These are phyloP conservation scores for Rhytidiadelphus loreus DNA, from an alignment of 225 moss, liverwort and hornwort genomes.

Conservation along the genomic window DNA sequence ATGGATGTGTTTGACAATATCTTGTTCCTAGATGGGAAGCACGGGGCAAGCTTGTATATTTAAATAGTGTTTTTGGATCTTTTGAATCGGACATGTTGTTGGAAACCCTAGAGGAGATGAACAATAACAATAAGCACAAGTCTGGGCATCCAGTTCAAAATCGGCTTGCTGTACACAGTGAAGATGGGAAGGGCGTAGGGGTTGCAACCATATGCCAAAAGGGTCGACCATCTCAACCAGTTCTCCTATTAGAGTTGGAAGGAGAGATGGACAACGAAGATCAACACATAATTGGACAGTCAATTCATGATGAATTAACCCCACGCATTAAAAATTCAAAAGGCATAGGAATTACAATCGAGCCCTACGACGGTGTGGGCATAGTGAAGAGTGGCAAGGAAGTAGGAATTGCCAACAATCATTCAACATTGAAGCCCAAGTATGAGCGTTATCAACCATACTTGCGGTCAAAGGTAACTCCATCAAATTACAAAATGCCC, in stretches of 20 bases:
- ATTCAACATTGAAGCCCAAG: neutral
- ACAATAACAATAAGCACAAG: neutral
- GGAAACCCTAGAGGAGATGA: neutral
- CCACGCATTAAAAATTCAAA: neutral
- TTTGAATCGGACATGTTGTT: neutral
- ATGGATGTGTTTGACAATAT: too few species aligned
- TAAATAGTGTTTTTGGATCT: neutral
- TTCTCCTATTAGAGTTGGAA: too few species aligned
- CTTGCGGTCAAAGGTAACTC: neutral
- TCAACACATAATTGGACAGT: neutral
- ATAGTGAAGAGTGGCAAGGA: neutral
- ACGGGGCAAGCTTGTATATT: neutral
- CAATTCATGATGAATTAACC: neutral
- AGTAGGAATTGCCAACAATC: neutral
- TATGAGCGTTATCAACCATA: neutral
- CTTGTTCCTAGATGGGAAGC: too few species aligned
- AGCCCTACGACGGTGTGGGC: neutral
- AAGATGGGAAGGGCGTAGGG: too few species aligned
- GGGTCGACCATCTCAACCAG: too few species aligned
- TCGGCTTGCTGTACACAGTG: too few species aligned
- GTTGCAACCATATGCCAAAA: too few species aligned
- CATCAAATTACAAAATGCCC: neutral
- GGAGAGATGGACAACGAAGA: too few species aligned
- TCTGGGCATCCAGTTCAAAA: too few species aligned
- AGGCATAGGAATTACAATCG: too few species aligned